These are phyloP conservation scores for Cryptococcus wingfieldii DNA, from an alignment of 1,284 basidiomycete genomes.

Conservation along the genomic window DNA sequence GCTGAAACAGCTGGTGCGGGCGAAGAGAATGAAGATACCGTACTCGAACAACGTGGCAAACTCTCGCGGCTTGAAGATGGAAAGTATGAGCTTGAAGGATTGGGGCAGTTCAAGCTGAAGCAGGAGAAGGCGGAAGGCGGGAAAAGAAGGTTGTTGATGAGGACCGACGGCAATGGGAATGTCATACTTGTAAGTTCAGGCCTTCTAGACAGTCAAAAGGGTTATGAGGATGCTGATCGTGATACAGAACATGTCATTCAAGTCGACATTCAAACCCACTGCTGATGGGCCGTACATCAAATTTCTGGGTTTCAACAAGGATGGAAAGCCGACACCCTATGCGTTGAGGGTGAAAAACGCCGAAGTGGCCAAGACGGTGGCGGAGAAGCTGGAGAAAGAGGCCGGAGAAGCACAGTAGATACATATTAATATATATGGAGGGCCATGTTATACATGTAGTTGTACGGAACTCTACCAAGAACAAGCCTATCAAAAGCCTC, in stretches of 20 bases:
- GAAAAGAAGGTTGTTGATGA: constrained; percentile 40
- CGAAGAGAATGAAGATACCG: constrained; percentile 75
- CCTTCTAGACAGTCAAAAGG: background rate
- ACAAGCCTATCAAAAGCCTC: background rate
- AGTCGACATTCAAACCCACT: constrained; percentile 21
- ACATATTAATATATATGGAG: background rate
- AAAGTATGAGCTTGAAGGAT: constrained; percentile 49
- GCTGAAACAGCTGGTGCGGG: constrained; percentile 41
- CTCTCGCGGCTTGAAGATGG: constrained; percentile 58
- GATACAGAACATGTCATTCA: constrained; percentile 40
- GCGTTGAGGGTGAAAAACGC: constrained; percentile 62
- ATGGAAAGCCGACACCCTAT: constrained; percentile 58
- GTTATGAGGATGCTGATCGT: background rate
- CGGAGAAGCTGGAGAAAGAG: constrained; percentile 62
- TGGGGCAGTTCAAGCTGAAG: constrained; percentile 44
- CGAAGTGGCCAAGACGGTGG: constrained; percentile 58
- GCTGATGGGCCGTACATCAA: constrained; percentile 25
- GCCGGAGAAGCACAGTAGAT: constrained; percentile 41
- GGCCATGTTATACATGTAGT: background rate
- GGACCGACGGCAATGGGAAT: constrained; percentile 40
- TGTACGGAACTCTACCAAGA: background rate
- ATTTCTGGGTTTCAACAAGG: constrained; percentile 36
- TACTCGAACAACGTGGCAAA: constrained; percentile 60
- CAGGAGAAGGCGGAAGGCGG: constrained; percentile 23
- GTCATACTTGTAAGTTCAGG: constrained; percentile 36